A percentile compares a stretch with the other conserved stretches of the same genome.
phyloP scores from a whole-genome alignment of 345 rosid genomes.

The Pseudoturritis turrita region DNA sequence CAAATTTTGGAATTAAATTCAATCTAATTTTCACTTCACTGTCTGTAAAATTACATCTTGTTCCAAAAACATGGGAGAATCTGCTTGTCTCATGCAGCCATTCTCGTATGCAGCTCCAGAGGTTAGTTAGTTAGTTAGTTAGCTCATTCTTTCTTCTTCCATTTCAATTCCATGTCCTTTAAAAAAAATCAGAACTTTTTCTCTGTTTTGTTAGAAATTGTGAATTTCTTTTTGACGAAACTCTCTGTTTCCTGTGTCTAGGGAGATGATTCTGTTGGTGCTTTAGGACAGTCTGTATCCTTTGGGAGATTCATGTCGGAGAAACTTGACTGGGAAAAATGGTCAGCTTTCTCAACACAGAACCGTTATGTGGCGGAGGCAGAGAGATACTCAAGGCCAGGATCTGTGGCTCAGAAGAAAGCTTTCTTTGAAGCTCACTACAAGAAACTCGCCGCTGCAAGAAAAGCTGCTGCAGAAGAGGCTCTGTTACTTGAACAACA shows the following conservation, averaged over 20 bases:
- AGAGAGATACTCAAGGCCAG: slow-evolving; percentile 68
- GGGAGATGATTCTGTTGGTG: slow-evolving; percentile 62
- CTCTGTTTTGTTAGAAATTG: slow-evolving; percentile 5
- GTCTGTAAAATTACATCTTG: slow-evolving; percentile 1
- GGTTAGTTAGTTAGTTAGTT: slow-evolving; percentile 36
- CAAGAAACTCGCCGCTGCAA: slow-evolving; percentile 73
- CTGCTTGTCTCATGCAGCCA: slow-evolving; percentile 83
- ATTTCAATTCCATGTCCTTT: background rate
- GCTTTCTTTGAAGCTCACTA: slow-evolving; percentile 89
- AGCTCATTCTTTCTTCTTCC: background rate
- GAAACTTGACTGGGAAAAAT: slow-evolving; percentile 87
- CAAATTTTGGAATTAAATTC: background rate
- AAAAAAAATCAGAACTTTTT: background rate
- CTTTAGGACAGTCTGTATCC: slow-evolving; percentile 73
- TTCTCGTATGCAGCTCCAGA: slow-evolving; percentile 69
- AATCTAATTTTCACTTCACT: background rate
- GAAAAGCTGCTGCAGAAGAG: slow-evolving; percentile 54
- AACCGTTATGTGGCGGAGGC: slow-evolving; percentile 77
- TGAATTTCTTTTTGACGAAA: background rate
- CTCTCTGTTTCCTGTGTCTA: slow-evolving; percentile 19
- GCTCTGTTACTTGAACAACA: slow-evolving; percentile 62
- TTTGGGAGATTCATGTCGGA: slow-evolving; percentile 91
- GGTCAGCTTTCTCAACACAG: slow-evolving; percentile 68
- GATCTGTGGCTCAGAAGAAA: slow-evolving; percentile 85
- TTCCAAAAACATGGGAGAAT: slow-evolving; percentile 60